phyloP scores from a whole-genome alignment of 495 filamentous ascomycete species.

The Hyaloscypha bicolor region DNA sequence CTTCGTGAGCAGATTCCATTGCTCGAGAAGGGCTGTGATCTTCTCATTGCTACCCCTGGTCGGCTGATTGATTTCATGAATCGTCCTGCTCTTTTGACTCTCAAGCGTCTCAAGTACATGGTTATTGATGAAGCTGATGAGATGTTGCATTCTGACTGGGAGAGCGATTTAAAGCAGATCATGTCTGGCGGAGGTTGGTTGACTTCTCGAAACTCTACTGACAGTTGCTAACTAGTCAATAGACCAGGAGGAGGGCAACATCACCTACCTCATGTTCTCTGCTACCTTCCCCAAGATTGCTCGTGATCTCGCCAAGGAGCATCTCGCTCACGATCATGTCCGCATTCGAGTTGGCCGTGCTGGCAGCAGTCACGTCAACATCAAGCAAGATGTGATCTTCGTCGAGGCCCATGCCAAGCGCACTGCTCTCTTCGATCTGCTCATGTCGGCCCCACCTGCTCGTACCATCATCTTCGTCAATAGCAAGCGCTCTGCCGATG shows the following conservation, averaged over 20 bases:
- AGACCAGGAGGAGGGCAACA: conserved; percentile 80
- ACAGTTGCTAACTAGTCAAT: conserved; percentile 21
- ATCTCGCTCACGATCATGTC: conserved; percentile 70
- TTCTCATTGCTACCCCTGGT: conserved; percentile 86
- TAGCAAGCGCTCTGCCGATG: conserved; percentile 70
- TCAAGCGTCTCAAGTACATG: conserved; percentile 77
- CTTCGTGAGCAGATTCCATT: conserved; percentile 64
- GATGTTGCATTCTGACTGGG: conserved; percentile 78
- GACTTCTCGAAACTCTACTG: not conserved
- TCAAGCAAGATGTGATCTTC: conserved; percentile 73
- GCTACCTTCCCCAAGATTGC: conserved; percentile 84
- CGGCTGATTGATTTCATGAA: conserved; percentile 82
- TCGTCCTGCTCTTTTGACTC: conserved; percentile 63
- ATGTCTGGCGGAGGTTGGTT: conserved; percentile 75
- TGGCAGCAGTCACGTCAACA: conserved; percentile 76
- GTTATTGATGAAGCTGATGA: conserved; percentile 97
- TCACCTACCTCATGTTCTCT: conserved; percentile 88
- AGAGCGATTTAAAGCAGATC: conserved; percentile 66
- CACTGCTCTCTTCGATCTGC: conserved; percentile 69
- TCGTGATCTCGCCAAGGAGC: conserved; percentile 73
- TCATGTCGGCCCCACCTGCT: conserved; percentile 64
- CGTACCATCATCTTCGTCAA: conserved; percentile 96
- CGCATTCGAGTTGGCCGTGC: conserved; percentile 83
- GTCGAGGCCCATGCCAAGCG: conserved; percentile 66
- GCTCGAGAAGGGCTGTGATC: conserved; percentile 81